phyloP scores from a whole-genome alignment of 1,139 yeast genomes.

The Suhomyces anneliseae region DNA sequence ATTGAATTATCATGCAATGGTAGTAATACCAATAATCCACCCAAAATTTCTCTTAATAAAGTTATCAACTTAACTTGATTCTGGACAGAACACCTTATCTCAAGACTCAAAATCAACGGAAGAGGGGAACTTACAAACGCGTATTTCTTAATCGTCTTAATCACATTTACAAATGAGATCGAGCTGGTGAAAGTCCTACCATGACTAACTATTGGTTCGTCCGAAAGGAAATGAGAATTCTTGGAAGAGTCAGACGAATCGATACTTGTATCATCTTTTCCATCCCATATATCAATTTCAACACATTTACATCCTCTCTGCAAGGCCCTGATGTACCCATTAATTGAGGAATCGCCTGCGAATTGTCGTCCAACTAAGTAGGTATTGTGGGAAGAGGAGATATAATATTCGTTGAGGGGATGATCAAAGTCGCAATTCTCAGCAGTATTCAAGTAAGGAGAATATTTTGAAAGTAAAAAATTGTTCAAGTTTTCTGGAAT shows the following conservation, averaged over 20 bases:
- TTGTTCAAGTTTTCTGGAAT: constrained; percentile 52
- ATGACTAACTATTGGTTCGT: constrained; percentile 85
- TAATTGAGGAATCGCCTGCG: constrained; percentile 89
- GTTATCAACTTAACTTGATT: constrained; percentile 62
- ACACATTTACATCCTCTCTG: constrained; percentile 92
- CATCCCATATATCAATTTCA: constrained; percentile 96
- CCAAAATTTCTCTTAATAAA: constrained; percentile 56
- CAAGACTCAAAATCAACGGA: constrained; percentile 87
- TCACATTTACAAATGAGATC: constrained; percentile 66
- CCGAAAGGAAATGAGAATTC: constrained; percentile 4
- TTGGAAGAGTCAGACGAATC: not conserved
- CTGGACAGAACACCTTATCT: constrained; percentile 68
- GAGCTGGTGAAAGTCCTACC: constrained; percentile 81
- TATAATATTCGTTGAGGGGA: constrained; percentile 83
- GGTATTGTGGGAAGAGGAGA: constrained; percentile 94
- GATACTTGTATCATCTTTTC: constrained; percentile 25
- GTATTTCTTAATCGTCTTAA: constrained; percentile 72
- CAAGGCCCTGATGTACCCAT: constrained; percentile 84
- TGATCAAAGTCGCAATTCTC: constrained; percentile 41
- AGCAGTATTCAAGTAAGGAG: constrained; percentile 32
- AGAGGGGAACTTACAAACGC: constrained; percentile 82
- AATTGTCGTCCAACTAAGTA: constrained; percentile 86
- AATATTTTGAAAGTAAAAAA: constrained; percentile 49
- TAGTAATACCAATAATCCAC: constrained; percentile 52
- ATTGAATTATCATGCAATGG: constrained; percentile 31